These are phyloP conservation scores for Penicillium ochrochloron DNA, from an alignment of 495 filamentous ascomycete genomes.

Conservation along the genomic window DNA sequence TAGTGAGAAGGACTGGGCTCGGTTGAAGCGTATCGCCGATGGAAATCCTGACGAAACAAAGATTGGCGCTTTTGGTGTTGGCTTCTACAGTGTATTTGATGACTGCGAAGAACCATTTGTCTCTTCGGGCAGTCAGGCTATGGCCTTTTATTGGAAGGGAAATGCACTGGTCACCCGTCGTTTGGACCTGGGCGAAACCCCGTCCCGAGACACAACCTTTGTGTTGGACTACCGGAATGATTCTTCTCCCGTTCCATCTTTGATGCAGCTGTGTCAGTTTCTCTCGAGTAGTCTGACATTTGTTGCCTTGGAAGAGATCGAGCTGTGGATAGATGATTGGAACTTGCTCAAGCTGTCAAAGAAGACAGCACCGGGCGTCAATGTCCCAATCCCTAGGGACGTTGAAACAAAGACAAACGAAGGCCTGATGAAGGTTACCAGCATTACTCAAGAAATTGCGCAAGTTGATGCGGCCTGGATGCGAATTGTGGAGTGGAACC, in stretches of 20 bases:
- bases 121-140: slow-evolving; percentile 84
- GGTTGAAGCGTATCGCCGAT: slow-evolving; percentile 95
- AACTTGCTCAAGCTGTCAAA: slow-evolving; percentile 77
- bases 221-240: slow-evolving; percentile 89
- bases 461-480: slow-evolving; percentile 94
- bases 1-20: slow-evolving; percentile 83
- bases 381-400: slow-evolving; percentile 75
- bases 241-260: slow-evolving; percentile 79
- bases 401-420: slow-evolving; percentile 82
- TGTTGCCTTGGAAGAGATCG: slow-evolving; percentile 83
- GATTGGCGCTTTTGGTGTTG: slow-evolving; percentile 97
- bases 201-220: slow-evolving; percentile 80
- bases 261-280: slow-evolving; percentile 88
- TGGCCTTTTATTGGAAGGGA: slow-evolving; percentile 99
- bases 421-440: slow-evolving; percentile 78
- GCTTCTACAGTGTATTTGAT: slow-evolving; percentile 98
- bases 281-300: slow-evolving; percentile 95
- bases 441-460: slow-evolving; percentile 75
- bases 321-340: slow-evolving; percentile 88
- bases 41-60: slow-evolving; percentile 99
- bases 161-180: slow-evolving; percentile 91
- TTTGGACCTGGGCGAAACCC: slow-evolving; percentile 65
- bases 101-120: slow-evolving; percentile 98
- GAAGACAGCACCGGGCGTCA: slow-evolving; percentile 75
- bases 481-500: slow-evolving; percentile 84